Evolutionary conservation across 2,329 filamentous ascomycete species (phyloP), one percentile per base, ranked within the genome.

Genomic region (Ceratocystis destructans): DNA sequence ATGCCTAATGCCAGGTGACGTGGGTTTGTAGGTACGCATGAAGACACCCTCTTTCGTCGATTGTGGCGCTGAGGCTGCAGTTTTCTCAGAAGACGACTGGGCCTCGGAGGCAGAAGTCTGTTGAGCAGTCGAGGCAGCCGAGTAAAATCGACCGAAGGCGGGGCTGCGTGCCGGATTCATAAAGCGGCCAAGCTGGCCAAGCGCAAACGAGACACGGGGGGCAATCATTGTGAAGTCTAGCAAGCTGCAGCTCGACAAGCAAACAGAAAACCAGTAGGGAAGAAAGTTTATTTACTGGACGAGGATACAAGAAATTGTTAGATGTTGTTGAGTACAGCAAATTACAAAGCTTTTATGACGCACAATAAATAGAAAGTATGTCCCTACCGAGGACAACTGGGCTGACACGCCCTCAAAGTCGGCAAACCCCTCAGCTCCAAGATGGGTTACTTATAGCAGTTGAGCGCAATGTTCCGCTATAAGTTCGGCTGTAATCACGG

Each of bases 1-100:
- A 83, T 99, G 94, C 72, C 94, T 87, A 68, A 96, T 77, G 82
- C 94, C 94, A 12, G 93, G 93, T 0, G 94, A 96, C 72, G 90
- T 86, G 45, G 94, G 94, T 75, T 89, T 97, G 77, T 96, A 99
- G 65, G 89, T 94, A 72, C 90, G 86, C 75, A 97, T 75, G 57
- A 81, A 68, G n/a, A 61, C 53, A 25, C 67, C 62, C n/a, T 64
- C 64, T 31, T 57, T 66, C 53, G 45, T 62, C 22, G 17, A n/a
- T 8, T 20, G 20, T 28, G 28, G 20, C 48, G 22, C 48, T 28
- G 62, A 50, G 41, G 6, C 17, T 12, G 44, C 33, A 10, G 10
- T 41, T 44, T 55, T 31, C n/a, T 31, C 31, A 3, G 20, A 1
- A 5, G 37, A 12, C 31, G 44, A 3, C 15, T 22, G 22, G 20